Base-by-base conservation (phyloP, 108 stramenopile genomes). In the Skeletonema marinoi region DNA sequence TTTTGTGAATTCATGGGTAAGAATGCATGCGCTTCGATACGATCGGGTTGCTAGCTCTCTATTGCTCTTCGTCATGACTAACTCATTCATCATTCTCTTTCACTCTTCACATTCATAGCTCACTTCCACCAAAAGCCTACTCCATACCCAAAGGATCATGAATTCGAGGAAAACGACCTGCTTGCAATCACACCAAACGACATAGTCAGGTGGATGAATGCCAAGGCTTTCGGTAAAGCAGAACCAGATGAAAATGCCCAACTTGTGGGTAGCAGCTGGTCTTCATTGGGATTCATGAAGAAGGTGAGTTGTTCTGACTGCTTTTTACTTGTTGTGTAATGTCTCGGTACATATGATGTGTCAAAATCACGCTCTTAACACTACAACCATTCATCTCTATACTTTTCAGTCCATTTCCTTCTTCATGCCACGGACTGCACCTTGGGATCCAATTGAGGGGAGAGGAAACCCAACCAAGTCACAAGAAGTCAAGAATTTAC, bases 381-480 rank as follows among this genome's bases (percentile, higher is more conserved):
- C 16, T 0, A n/a, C 44, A 4, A n/a, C 44, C 16, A 16, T 36
- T 36, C 36, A 36, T 36, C 8, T 36, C 36, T 8, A 9, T 6
- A 36, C 36, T 36, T 6, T 30, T 16, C 29, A 30, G 63, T 69
- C 63, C 21, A 61, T 69, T 19, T 56, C 54, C 21, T 56, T 56
- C n/a, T 56, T 56, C 54, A 25, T 56, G 54, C 54, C 54, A 56
- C 25, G 54, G 7, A 56, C 19, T 56, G 54, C 54, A 25, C 54
- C 54, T 25, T 69, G 68, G 68, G 68, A 69, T 51, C 62, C 30
- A 17, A 10, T 62, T n/a, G 60, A 32, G 59, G 17, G 19, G 12
- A 69, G 60, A 10, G 68, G 68, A 10, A 69, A 69, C 68, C 68
- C 68, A 25, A 62, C 68, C 4, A 32, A 51, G 63, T 69, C 68